phyloP scores from a whole-genome alignment of 2,329 filamentous ascomycete species.

The Rugonectria rugulosa region DNA sequence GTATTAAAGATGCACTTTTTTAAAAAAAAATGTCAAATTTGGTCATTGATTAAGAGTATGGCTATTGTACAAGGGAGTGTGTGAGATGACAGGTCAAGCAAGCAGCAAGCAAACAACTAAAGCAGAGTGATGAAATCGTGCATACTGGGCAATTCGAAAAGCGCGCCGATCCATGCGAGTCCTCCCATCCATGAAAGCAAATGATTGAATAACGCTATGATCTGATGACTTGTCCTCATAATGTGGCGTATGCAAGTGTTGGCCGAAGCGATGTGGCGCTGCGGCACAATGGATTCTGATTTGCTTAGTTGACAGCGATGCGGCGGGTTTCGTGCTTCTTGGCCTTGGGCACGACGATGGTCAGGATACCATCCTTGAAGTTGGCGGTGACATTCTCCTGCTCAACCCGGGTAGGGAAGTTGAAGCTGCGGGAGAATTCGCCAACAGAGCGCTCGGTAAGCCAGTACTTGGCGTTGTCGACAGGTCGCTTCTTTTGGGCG shows the following conservation, averaged over 20 bases:
- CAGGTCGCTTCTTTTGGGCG: slow-evolving; percentile 40
- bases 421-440: slow-evolving; percentile 73
- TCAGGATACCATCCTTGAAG: slow-evolving; percentile 72
- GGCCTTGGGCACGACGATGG: slow-evolving; percentile 70
- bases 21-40: no score
- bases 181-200: slow-evolving; percentile 9
- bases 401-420: slow-evolving; percentile 71
- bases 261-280: neutral
- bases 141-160: slow-evolving; percentile 23
- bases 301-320: slow-evolving; percentile 60
- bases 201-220: slow-evolving; percentile 2
- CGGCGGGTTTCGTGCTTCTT: slow-evolving; percentile 64
- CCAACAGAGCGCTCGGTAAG: slow-evolving; percentile 70
- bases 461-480: slow-evolving; percentile 71
- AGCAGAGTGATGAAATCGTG: slow-evolving; percentile 10
- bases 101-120: slow-evolving; percentile 3
- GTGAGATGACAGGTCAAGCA: neutral
- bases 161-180: slow-evolving; percentile 28
- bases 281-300: neutral
- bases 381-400: slow-evolving; percentile 66
- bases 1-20: no score
- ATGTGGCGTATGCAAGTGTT: neutral
- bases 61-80: slow-evolving; percentile 33
- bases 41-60: slow-evolving; percentile 21
- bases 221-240: neutral